Percentiles rank a stretch among this genome's conserved stretches.
These are phyloP conservation scores for Trametes gibbosa DNA, from an alignment of 768 basidiomycete genomes.

Conservation along the genomic window DNA sequence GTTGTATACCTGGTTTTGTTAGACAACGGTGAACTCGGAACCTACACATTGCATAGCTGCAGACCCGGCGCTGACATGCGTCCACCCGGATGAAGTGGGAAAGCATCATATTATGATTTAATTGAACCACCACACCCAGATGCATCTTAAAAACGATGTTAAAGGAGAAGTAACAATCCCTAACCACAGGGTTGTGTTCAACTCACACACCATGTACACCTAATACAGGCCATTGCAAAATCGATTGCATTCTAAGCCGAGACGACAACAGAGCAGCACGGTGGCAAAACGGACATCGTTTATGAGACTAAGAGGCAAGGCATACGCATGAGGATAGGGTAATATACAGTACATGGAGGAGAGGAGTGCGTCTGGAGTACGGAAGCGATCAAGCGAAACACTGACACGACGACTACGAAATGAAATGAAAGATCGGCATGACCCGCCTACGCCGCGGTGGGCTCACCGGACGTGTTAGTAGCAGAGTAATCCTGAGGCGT, in stretches of 20 bases:
- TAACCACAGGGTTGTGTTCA: too few relatives aligned
- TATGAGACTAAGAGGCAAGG: not conserved
- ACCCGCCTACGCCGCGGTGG: conserved; percentile 6
- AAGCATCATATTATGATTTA: too few relatives aligned
- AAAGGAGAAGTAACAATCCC: too few relatives aligned
- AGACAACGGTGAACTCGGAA: too few relatives aligned
- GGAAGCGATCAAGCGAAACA: not conserved
- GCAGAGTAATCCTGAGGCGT: conserved; percentile 19
- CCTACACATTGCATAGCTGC: too few relatives aligned
- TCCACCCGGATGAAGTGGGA: too few relatives aligned
- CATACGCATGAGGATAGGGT: conserved; percentile 16
- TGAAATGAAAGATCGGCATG: too few relatives aligned
- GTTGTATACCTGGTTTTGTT: too few relatives aligned
- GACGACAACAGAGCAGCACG: conserved; percentile 3
- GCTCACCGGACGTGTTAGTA: conserved; percentile 16
- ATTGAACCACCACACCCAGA: too few relatives aligned
- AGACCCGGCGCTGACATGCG: too few relatives aligned
- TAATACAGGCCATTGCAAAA: not conserved
- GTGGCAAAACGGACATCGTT: conserved; percentile 1
- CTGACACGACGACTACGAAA: not conserved
- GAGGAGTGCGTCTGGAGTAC: not conserved
- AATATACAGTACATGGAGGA: conserved; percentile 18
- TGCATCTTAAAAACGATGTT: too few relatives aligned
- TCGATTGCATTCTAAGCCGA: conserved; percentile 9
- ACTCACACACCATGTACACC: too few relatives aligned